Percentiles rank a stretch among this genome's conserved stretches.
These are phyloP conservation scores for Suillus sp. DNA, from an alignment of 768 basidiomycete genomes.

Conservation along the genomic window DNA sequence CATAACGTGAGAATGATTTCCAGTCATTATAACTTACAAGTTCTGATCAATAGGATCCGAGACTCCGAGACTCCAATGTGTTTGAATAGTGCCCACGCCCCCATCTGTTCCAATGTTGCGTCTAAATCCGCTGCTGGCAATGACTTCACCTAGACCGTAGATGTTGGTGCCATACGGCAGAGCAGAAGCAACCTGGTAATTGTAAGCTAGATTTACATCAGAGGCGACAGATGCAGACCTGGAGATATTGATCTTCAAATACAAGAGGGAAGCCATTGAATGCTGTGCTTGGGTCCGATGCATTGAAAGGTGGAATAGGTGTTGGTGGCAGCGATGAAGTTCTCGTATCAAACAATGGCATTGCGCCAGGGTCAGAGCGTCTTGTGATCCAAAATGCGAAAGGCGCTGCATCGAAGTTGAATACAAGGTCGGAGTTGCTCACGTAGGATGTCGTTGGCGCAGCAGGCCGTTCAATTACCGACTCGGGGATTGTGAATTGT, in stretches of 20 bases:
- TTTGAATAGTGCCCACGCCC: conserved; percentile 58
- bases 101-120: conserved; percentile 56
- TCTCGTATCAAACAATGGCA: conserved; percentile 67
- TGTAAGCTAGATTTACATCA: neutral
- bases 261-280: conserved; percentile 63
- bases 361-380: conserved; percentile 49
- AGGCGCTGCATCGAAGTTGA: conserved; percentile 59
- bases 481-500: conserved; percentile 64
- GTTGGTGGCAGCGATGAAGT: conserved; percentile 55
- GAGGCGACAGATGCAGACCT: conserved; percentile 38
- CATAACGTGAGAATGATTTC: neutral
- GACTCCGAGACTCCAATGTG: conserved; percentile 65
- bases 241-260: conserved; percentile 74
- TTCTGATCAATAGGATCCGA: conserved; percentile 69
- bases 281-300: conserved; percentile 48
- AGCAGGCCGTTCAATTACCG: conserved; percentile 43
- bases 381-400: conserved; percentile 79
- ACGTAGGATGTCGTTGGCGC: conserved; percentile 33
- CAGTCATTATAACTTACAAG: conserved; percentile 44
- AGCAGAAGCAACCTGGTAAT: conserved; percentile 56
- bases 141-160: conserved; percentile 76
- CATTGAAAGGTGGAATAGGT: conserved; percentile 45
- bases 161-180: conserved; percentile 69
- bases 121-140: conserved; percentile 69
- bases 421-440: conserved; percentile 55